Evolutionary conservation across 2,329 filamentous ascomycete species (phyloP).

Genomic region (Grosmannia clavigera): DNA sequence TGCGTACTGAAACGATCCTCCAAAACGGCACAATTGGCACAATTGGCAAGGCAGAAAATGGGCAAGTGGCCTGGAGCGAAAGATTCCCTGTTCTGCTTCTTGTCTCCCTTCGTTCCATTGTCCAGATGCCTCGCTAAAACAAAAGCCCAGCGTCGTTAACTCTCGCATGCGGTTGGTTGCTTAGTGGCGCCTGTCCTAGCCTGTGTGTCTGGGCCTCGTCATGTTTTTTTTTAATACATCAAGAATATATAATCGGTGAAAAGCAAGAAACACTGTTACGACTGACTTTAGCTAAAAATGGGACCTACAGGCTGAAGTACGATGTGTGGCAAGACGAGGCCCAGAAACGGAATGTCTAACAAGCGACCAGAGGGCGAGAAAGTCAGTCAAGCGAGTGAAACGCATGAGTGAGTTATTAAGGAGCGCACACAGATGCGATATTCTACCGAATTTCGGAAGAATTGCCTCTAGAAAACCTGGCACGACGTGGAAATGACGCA

Average conservation of each 20-base stretch:
- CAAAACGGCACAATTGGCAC: neutral
- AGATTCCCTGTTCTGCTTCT: neutral
- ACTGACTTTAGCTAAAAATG: neutral
- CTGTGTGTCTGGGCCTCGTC: neutral
- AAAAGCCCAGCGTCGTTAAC: neutral
- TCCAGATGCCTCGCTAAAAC: neutral
- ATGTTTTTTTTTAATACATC: no score
- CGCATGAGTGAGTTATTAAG: neutral
- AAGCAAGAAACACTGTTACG: neutral
- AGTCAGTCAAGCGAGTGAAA: neutral
- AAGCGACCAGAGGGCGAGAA: neutral
- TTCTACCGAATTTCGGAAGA: neutral
- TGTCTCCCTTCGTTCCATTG: neutral
- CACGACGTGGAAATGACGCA: neutral
- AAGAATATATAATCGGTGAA: neutral
- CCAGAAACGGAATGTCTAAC: neutral
- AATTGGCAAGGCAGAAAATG: neutral
- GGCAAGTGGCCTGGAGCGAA: neutral
- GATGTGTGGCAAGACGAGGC: neutral
- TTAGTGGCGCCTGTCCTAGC: neutral
- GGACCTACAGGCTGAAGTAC: neutral
- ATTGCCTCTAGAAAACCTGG: neutral
- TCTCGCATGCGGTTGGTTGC: neutral
- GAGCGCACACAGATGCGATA: neutral
- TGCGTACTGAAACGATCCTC: neutral